phyloP scores from a whole-genome alignment of 176 grass and related monocot genomes.

The Bolboschoenus planiculmis region DNA sequence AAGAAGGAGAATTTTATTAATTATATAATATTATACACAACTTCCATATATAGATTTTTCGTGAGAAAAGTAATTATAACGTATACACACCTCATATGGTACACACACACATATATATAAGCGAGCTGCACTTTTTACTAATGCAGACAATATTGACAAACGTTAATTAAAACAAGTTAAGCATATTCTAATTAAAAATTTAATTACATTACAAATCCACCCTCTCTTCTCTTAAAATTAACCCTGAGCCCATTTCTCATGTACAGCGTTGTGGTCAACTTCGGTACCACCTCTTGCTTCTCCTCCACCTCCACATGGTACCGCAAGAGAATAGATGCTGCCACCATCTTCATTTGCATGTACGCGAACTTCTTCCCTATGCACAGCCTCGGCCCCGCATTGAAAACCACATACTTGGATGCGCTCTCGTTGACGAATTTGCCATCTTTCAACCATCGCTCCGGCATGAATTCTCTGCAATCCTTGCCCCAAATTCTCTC shows the following conservation, averaged over 20 bases:
- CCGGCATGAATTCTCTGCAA: constrained; percentile 54
- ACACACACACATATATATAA: background rate
- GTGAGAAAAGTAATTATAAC: background rate
- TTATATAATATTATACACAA: no score
- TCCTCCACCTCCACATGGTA: constrained; percentile 51
- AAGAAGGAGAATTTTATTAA: no score
- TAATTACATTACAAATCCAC: background rate
- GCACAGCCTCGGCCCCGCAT: constrained; percentile 77
- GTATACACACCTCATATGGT: background rate
- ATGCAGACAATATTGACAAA: background rate
- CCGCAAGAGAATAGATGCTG: constrained; percentile 43
- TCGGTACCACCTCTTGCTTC: constrained; percentile 58
- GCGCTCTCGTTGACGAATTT: constrained; percentile 48
- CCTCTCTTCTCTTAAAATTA: constrained; percentile 36
- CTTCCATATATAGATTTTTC: background rate
- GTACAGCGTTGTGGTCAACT: constrained; percentile 79
- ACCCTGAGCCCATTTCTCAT: constrained; percentile 66
- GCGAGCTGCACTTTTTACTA: no score
- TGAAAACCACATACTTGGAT: constrained; percentile 85
- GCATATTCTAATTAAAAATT: background rate
- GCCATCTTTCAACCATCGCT: constrained; percentile 48
- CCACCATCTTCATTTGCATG: constrained; percentile 82
- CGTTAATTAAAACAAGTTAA: background rate
- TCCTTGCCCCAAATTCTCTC: constrained; percentile 49
- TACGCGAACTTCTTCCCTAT: constrained; percentile 83